Base-by-base conservation (phyloP, 202 grass and related monocot species). In the Zizania palustris region DNA sequence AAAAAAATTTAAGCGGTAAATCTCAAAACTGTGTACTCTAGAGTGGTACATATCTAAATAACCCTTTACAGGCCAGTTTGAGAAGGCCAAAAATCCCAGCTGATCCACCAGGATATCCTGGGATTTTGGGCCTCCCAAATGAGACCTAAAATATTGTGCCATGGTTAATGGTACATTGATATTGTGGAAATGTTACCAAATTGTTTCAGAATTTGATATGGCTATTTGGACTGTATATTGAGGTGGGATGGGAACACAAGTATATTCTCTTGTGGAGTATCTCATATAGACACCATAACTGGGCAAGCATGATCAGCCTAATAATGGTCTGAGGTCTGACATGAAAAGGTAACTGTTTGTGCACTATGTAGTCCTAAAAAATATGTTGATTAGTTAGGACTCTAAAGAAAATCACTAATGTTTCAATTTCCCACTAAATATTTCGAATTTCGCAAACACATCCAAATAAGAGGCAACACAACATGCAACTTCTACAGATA, bases 351-450 rank as follows among this genome's bases (percentile, higher is more conserved):
- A 55, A 6, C 6, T 54, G 46, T 20, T 9, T 55, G 51, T 20
- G 3, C n/a, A 55, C 2, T 19, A 19, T 55, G n/a, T 55, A 55
- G n/a, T 55, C 3, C 3, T 20, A 7, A 55, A 38, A 38, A 38
- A 55, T 55, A 5, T 20, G 34, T 55, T 71, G 48, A n/a, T 71
- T 55, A 71, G 50, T 56, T 72, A 51, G 45, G 45, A 60, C 41
- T 22, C 16, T 9, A 16, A 45, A 46, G 28, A 49, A 57, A 60
- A 61, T 42, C 20, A 33, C 11, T 45, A 13, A 9, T 19, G 5
- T 62, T 45, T 37, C 58, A 14, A 75, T 11, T 6, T 45, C 44
- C 21, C 4, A 19, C 33, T 21, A 34, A 64, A 64, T 20, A 16
- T 77, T 77, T 66, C 3, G 14, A 64, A 53, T 41, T 20, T 11